These are phyloP conservation scores for Fomitopsis schrenkii DNA, from an alignment of 1,284 basidiomycete genomes.

Conservation along the genomic window DNA sequence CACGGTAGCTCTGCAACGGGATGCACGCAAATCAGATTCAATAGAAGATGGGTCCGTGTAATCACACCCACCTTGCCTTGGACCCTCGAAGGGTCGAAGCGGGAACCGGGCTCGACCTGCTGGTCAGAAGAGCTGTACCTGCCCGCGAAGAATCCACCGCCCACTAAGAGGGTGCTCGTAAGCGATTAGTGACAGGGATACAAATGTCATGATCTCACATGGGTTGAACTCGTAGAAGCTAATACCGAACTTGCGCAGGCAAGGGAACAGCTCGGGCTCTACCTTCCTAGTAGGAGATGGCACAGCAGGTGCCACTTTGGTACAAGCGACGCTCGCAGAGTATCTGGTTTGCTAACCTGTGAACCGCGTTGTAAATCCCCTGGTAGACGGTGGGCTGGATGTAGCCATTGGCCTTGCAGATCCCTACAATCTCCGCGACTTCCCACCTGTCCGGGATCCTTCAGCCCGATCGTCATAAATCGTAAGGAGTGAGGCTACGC, in stretches of 20 bases:
- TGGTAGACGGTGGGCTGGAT: conserved; percentile 69
- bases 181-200: not conserved
- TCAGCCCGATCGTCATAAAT: not conserved
- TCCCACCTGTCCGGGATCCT: conserved; percentile 41
- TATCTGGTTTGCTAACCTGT: conserved; percentile 25
- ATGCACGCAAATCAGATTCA: not conserved
- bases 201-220: conserved; percentile 15
- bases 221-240: conserved; percentile 60
- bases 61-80: conserved; percentile 25
- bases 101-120: conserved; percentile 32
- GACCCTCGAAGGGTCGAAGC: conserved; percentile 33
- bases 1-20: not conserved
- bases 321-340: not conserved
- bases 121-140: conserved; percentile 27
- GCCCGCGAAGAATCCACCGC: conserved; percentile 38
- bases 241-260: conserved; percentile 58
- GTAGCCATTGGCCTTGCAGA: conserved; percentile 51
- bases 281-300: conserved; percentile 29
- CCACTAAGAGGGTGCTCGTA: conserved; percentile 18
- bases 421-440: conserved; percentile 58
- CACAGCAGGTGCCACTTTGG: not conserved
- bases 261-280: conserved; percentile 59
- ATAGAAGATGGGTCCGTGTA: not conserved
- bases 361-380: conserved; percentile 56
- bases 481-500: conserved; percentile 10